phyloP scores from a whole-genome alignment of 2,329 filamentous ascomycete genomes.

The Dryadomyces quercivorus region DNA sequence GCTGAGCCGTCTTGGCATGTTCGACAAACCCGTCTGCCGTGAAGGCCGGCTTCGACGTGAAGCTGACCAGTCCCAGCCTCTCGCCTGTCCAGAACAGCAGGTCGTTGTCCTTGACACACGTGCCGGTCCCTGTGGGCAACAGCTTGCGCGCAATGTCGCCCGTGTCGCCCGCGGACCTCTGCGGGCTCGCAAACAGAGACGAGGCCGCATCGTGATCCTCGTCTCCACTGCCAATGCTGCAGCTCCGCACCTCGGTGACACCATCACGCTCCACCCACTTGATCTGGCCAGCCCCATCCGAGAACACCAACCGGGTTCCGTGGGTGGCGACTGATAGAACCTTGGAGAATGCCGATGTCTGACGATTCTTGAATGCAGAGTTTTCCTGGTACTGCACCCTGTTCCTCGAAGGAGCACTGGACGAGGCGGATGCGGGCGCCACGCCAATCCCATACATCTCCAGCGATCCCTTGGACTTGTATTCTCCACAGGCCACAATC shows the following conservation, averaged over 20 bases:
- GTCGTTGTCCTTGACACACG: constrained; percentile 20
- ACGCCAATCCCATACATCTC: constrained; percentile 62
- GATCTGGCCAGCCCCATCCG: constrained; percentile 71
- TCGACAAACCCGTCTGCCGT: constrained; percentile 38
- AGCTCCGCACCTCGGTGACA: constrained; percentile 42
- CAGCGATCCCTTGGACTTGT: constrained; percentile 80
- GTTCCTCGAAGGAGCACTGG: too few relatives aligned
- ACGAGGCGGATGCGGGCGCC: neutral
- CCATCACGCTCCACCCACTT: constrained; percentile 90
- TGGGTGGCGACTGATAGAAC: constrained; percentile 72
- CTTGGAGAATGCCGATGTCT: constrained; percentile 70
- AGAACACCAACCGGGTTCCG: constrained; percentile 69
- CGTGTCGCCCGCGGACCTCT: constrained; percentile 31
- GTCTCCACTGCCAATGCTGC: constrained; percentile 32
- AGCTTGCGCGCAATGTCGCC: constrained; percentile 76
- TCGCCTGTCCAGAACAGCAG: constrained; percentile 83
- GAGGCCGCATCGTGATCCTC: constrained; percentile 28
- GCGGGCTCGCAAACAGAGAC: constrained; percentile 36
- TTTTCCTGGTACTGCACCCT: constrained; percentile 24
- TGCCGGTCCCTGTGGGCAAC: constrained; percentile 38
- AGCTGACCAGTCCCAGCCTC: constrained; percentile 59
- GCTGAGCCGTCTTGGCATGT: constrained; percentile 28
- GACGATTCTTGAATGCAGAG: constrained; percentile 61
- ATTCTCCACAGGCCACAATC: constrained; percentile 74
- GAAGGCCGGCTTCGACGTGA: constrained; percentile 40